Evolutionary conservation across 805 yeast genomes (phyloP), one percentile per base, ranked within the genome.

Genomic region (Yarrowia keelungensis): DNA sequence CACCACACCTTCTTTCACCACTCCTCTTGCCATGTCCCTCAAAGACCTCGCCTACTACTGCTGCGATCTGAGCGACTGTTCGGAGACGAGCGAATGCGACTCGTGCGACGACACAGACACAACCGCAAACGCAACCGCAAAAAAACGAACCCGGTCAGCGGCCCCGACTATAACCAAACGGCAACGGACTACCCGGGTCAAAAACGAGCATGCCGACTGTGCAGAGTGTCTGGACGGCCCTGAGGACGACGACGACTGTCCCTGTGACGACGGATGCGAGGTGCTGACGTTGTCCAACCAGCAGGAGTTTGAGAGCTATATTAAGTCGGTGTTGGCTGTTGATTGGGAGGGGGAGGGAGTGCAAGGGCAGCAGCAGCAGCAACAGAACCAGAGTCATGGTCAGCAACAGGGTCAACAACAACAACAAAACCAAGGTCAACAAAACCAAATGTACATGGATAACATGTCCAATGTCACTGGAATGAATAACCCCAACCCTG

Each of bases 1-100:
- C 39, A 38, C 39, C 12, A 9, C 10, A 5, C 8, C 39, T 38
- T 38, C 11, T 38, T 19, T 14, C 35, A 19, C 32, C 5, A 9
- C 11, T 5, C 32, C 15, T 45, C 8, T 19, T 8, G 42, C 22
- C 47, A 43, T 42, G 50, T n/a, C 38, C 16, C 46, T 15, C 26
- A 16, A 32, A 7, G 41, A 59, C 43, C 51, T 59, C 39, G 65
- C 65, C 15, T 59, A 35, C 65, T 59, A 59, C 43, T 59, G 65
- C 42, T 59, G 65, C 65, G 65, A 59, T 35, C 65, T 59, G 32
- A 59, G 65, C 43, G 65, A 59, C 51, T 59, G 65, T 11, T 59
- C 65, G 32, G 65, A 59, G 42, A 45, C 65, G 41, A 59, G 65
- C 65, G 65, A 59, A 19, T 59, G 65, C 42, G 65, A 59, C 41